Base-by-base conservation (phyloP, 768 basidiomycete species). In the Naematelia aurantialba region DNA sequence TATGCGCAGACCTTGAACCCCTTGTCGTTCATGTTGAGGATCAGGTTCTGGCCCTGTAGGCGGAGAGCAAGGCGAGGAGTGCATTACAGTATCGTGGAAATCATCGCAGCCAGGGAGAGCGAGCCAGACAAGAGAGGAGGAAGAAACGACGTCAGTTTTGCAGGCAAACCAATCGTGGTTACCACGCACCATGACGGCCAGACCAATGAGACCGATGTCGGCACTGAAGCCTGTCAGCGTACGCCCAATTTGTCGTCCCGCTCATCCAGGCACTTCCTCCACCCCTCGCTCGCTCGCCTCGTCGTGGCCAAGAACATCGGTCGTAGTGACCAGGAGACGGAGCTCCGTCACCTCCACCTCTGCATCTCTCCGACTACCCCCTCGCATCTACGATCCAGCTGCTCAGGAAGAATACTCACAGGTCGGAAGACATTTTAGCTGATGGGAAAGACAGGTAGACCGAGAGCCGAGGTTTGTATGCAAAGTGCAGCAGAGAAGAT, bases 1-100 rank as follows among this genome's bases (percentile, higher is more conserved):
- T 89, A 99, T 12, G 90, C 91, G 67, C 91, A 87, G 71, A 99
- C 96, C 65, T 81, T 91, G 82, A 92, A 99, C 53, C 96, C 96
- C 72, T 99, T 99, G 83, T 99, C 96, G 79, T 96, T 96, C 90
- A 96, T 97, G 82, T 97, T 96, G 70, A 97, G 82, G 78, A 96
- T 93, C 76, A 96, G 79, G 78, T 94, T 96, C 85, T 94, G 92
- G 74, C 91, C 92, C 91, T 92, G 71, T 49, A 39, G 8, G 17
- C 34, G 17, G 17, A 8, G 34, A 39, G 8, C 34, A 8, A 39
- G 55, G 48, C 39, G 17, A 17, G 21, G 21, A 51, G 26, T 19
- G 10, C 12, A 45, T 5, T 22, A 52, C n/a, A n/a, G 19, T 13
- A 39, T 39, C 24, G 39, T 31, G 25, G 14, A 31, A 31, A 30